These are phyloP conservation scores for Phaeosphaeriaceae sp. DNA, from an alignment of 2,329 filamentous ascomycete genomes.

Conservation along the genomic window DNA sequence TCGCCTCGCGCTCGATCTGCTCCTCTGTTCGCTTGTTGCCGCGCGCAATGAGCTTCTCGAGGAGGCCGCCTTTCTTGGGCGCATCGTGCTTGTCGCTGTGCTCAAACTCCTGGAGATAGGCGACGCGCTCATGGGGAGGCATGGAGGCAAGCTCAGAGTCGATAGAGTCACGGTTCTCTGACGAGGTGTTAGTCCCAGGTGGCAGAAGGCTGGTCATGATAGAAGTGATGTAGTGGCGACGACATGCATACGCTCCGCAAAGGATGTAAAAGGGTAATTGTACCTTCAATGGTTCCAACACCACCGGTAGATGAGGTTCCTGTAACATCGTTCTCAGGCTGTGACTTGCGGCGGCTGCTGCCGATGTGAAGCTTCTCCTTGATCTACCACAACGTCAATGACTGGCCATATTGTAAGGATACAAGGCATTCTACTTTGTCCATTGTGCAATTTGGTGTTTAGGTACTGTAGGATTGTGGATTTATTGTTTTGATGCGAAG, in stretches of 20 bases:
- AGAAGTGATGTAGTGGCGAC: neutral
- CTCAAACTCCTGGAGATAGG: constrained; percentile 45
- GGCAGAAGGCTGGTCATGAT: neutral
- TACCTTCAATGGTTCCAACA: constrained; percentile 30
- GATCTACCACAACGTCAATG: constrained; percentile 17
- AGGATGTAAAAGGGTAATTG: constrained; percentile 5
- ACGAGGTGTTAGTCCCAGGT: neutral
- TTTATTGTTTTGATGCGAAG: neutral
- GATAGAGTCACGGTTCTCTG: constrained; percentile 40
- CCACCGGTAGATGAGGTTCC: constrained; percentile 18
- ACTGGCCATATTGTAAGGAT: constrained; percentile 33
- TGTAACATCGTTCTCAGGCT: constrained; percentile 28
- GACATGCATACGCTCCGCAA: neutral
- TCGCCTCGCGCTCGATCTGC: constrained; percentile 35
- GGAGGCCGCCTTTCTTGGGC: constrained; percentile 41
- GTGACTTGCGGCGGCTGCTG: constrained; percentile 39
- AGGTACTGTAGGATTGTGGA: neutral
- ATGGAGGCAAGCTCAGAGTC: constrained; percentile 44
- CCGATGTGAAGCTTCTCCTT: constrained; percentile 47
- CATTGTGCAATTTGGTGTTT: neutral
- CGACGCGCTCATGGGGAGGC: constrained; percentile 41
- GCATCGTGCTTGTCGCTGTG: constrained; percentile 40
- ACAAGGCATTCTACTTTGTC: neutral
- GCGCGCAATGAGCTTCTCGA: constrained; percentile 42
- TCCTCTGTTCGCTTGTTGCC: constrained; percentile 47